phyloP scores from a whole-genome alignment of 78 protist species.

The Dictyostelium citrinum region DNA sequence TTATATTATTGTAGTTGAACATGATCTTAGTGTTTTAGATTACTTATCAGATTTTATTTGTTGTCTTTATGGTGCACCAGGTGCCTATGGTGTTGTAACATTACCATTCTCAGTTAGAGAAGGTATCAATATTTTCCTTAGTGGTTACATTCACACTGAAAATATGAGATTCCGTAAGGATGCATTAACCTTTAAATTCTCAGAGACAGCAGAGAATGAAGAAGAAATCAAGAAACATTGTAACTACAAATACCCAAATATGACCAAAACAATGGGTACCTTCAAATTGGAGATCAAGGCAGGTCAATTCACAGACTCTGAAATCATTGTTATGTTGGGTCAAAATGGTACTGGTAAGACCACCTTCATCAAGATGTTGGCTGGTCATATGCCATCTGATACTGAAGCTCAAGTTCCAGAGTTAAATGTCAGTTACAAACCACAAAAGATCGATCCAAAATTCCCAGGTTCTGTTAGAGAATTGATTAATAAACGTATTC shows the following conservation, averaged over 20 bases:
- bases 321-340: slow-evolving; percentile 99
- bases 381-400: slow-evolving; percentile 94
- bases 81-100: slow-evolving; percentile 99
- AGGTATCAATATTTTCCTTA: slow-evolving; percentile 99
- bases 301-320: slow-evolving; percentile 98
- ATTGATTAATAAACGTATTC: slow-evolving; percentile 87
- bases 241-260: slow-evolving; percentile 94
- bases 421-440: slow-evolving; percentile 97
- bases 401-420: slow-evolving; percentile 87
- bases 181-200: slow-evolving; percentile 88
- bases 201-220: slow-evolving; percentile 83
- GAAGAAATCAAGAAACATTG: slow-evolving; percentile 75
- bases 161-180: slow-evolving; percentile 99
- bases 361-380: slow-evolving; percentile 98
- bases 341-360: slow-evolving; percentile 99
- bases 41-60: slow-evolving; percentile 99
- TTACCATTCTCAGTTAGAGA: slow-evolving; percentile 99
- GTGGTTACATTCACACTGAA: slow-evolving; percentile 99
- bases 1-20: slow-evolving; percentile 99
- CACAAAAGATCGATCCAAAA: slow-evolving; percentile 98
- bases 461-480: slow-evolving; percentile 85
- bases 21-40: slow-evolving; percentile 99
- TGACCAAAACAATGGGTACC: slow-evolving; percentile 92
- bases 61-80: slow-evolving; percentile 98
- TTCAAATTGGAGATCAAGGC: slow-evolving; percentile 93